These are phyloP conservation scores for Mycena rosella DNA, from an alignment of 768 basidiomycete species.

Conservation along the genomic window DNA sequence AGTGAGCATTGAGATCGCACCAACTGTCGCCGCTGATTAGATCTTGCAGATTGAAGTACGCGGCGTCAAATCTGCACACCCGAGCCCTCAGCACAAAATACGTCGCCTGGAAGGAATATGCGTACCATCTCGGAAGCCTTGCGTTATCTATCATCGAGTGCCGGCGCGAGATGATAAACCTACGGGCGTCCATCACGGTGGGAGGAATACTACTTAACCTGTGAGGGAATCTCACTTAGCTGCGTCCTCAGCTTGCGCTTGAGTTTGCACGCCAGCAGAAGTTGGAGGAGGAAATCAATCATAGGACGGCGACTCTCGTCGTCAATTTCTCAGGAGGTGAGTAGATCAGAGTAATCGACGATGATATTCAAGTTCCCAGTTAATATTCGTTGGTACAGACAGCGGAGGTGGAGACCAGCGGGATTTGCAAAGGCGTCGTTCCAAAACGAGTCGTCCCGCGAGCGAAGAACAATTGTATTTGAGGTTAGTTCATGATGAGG, in stretches of 20 bases:
- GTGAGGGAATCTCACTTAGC: neutral
- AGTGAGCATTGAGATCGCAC: neutral
- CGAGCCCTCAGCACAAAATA: neutral
- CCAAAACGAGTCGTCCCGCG: neutral
- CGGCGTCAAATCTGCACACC: conserved; percentile 11
- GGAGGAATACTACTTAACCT: neutral
- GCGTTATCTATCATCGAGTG: conserved; percentile 2
- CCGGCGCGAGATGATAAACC: conserved; percentile 15
- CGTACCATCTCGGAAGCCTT: neutral
- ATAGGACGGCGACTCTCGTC: neutral
- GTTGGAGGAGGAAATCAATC: conserved; percentile 7
- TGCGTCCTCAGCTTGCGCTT: conserved; percentile 1
- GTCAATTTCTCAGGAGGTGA: neutral
- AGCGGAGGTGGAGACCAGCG: neutral
- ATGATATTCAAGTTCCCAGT: neutral
- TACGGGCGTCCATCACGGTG: conserved; percentile 10
- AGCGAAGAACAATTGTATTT: neutral
- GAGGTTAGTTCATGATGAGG: neutral
- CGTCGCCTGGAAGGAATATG: conserved; percentile 5
- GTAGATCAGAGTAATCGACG: neutral
- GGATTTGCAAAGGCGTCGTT: neutral
- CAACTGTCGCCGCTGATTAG: neutral
- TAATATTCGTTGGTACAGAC: too few relatives aligned
- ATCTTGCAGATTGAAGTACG: neutral
- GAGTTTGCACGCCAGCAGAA: conserved; percentile 8